A percentile compares a stretch with the other conserved stretches of the same genome.
Evolutionary conservation across 306 rosid genomes (phyloP).

Genomic region (Casuarina glauca): DNA sequence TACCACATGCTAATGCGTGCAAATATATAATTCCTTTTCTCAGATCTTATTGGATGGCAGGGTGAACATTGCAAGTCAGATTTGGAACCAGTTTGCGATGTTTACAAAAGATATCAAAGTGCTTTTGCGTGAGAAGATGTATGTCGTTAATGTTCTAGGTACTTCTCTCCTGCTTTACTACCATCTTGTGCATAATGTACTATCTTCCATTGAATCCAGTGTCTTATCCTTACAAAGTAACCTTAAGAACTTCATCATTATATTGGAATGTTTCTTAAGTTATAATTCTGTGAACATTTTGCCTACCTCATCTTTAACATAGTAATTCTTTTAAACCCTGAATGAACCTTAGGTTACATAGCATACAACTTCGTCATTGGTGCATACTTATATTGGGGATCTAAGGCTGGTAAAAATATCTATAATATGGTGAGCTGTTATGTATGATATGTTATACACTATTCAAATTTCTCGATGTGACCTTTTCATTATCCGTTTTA

Average conservation of each 20-base stretch:
- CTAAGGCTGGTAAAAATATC: slow-evolving; percentile 76
- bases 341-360: slow-evolving; percentile 54
- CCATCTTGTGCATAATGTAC: slow-evolving; percentile 8
- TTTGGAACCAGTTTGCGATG: slow-evolving; percentile 33
- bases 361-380: slow-evolving; percentile 82
- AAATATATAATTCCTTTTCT: slow-evolving; percentile 3
- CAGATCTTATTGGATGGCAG: slow-evolving; percentile 40
- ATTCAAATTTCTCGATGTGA: slow-evolving; percentile 13
- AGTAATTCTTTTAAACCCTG: slow-evolving; percentile 15
- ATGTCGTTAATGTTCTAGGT: slow-evolving; percentile 73
- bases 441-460: slow-evolving; percentile 5
- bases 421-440: slow-evolving; percentile 67
- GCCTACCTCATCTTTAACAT: slow-evolving; percentile 7
- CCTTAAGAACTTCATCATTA: slow-evolving; percentile 14
- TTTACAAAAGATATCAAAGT: slow-evolving; percentile 62
- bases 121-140: slow-evolving; percentile 67
- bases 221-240: slow-evolving; percentile 18
- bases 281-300: slow-evolving; percentile 1
- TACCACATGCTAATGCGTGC: slow-evolving; percentile 11
- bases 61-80: slow-evolving; percentile 23
- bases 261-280: not conserved
- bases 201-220: slow-evolving; percentile 10
- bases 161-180: slow-evolving; percentile 31
- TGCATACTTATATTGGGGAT: slow-evolving; percentile 94
- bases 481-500: slow-evolving; percentile 3